Conservation (phyloP, 2,329 filamentous ascomycete genomes). For the Trichoderma oligosporum region DNA sequence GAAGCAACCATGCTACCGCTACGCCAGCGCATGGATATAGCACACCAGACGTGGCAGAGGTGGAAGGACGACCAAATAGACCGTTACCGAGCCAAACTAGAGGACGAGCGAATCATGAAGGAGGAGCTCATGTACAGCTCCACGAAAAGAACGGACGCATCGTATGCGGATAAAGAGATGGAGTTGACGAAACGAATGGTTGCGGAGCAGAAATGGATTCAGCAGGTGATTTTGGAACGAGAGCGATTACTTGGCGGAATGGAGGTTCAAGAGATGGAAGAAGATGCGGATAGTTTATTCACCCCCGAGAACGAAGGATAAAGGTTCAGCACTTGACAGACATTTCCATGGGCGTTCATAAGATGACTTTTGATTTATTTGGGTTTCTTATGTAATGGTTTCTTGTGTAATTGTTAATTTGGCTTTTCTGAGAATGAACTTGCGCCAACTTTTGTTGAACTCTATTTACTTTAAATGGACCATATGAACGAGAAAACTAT, state of each 20-base stretch:
- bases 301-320: slow-evolving; percentile 19
- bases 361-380: no score
- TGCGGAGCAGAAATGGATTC: slow-evolving; percentile 48
- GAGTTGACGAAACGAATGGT: slow-evolving; percentile 34
- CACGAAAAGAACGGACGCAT: slow-evolving; percentile 31
- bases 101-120: slow-evolving; percentile 39
- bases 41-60: slow-evolving; percentile 39
- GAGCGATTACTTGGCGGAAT: slow-evolving; percentile 39
- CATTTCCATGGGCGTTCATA: no score
- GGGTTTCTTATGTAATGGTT: no score
- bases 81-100: slow-evolving; percentile 34
- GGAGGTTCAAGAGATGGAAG: slow-evolving; percentile 43
- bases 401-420: no score
- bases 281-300: slow-evolving; percentile 36
- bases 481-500: no score
- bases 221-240: slow-evolving; percentile 44
- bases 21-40: slow-evolving; percentile 40
- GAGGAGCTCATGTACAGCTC: slow-evolving; percentile 43
- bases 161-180: slow-evolving; percentile 29
- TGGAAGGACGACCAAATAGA: slow-evolving; percentile 41
- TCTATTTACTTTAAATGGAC: no score
- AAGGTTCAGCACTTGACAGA: no score
- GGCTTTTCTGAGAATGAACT: no score
- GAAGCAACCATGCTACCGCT: slow-evolving; percentile 35
- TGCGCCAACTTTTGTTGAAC: no score